These are phyloP conservation scores for Boletus sensibilis DNA, from an alignment of 768 basidiomycete genomes.

Conservation along the genomic window DNA sequence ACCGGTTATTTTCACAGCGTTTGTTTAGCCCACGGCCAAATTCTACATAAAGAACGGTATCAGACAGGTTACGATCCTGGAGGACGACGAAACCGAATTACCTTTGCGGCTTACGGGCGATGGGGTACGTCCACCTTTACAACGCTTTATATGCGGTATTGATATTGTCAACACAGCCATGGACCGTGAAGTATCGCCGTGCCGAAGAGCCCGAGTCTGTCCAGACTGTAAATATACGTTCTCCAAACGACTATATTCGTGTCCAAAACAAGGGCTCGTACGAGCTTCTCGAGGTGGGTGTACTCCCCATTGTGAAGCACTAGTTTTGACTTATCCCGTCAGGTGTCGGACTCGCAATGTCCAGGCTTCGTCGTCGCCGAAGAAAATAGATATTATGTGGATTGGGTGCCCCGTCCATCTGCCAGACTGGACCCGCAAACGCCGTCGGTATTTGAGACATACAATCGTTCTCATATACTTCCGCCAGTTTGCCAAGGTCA, in stretches of 20 bases:
- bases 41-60: constrained; percentile 72
- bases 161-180: constrained; percentile 58
- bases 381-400: constrained; percentile 65
- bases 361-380: constrained; percentile 64
- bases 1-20: background rate
- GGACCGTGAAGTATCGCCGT: constrained; percentile 75
- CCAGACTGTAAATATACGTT: constrained; percentile 43
- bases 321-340: background rate
- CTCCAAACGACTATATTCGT: constrained; percentile 68
- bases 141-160: background rate
- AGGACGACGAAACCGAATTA: constrained; percentile 68
- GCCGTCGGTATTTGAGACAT: constrained; percentile 52
- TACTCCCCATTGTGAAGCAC: constrained; percentile 3
- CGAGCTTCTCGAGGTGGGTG: constrained; percentile 63
- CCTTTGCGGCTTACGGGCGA: constrained; percentile 90
- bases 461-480: constrained; percentile 74
- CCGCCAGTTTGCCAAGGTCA: constrained; percentile 80
- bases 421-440: constrained; percentile 65
- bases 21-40: constrained; percentile 72
- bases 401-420: constrained; percentile 77
- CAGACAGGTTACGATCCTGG: constrained; percentile 63
- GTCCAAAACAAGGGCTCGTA: constrained; percentile 79
- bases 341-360: constrained; percentile 86
- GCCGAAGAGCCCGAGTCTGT: constrained; percentile 42
- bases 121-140: constrained; percentile 53